A percentile compares a stretch with the other conserved stretches of the same genome.
Conservation (phyloP, 1,139 yeast species). For the Pichia sp. region DNA sequence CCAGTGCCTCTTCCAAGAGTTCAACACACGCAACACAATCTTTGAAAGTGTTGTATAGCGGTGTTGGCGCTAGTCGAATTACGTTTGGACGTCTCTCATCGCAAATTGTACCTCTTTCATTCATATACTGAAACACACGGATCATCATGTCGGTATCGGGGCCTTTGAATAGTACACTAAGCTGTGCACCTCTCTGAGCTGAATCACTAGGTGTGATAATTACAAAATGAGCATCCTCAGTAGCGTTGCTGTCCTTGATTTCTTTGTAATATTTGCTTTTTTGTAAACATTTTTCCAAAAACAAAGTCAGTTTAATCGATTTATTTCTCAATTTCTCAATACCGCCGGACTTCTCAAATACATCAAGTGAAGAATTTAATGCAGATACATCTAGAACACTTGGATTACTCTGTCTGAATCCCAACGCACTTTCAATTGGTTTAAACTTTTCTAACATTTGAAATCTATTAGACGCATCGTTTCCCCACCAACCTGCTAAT, state of each 20-base stretch:
- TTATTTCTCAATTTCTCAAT: constrained; percentile 49
- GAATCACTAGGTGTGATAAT: constrained; percentile 66
- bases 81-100: constrained; percentile 91
- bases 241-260: constrained; percentile 22
- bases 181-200: constrained; percentile 69
- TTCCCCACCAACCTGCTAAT: constrained; percentile 98
- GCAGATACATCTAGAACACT: constrained; percentile 79
- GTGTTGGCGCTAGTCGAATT: constrained; percentile 76
- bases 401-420: constrained; percentile 90
- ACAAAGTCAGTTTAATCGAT: constrained; percentile 53
- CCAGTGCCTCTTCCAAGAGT: constrained; percentile 36
- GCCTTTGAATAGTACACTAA: constrained; percentile 65
- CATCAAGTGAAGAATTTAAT: constrained; percentile 56
- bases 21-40: constrained; percentile 51
- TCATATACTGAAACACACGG: constrained; percentile 44
- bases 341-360: constrained; percentile 62
- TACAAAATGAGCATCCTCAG: constrained; percentile 42
- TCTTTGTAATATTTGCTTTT: constrained; percentile 40
- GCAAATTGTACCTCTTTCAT: constrained; percentile 59
- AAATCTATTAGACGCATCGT: constrained; percentile 61
- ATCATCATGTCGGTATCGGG: constrained; percentile 55
- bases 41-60: constrained; percentile 70
- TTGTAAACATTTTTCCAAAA: constrained; percentile 43
- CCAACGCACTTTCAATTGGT: constrained; percentile 77
- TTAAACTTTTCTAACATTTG: constrained; percentile 74